Evolutionary conservation across 352 stramenopile genomes (phyloP).

Genomic region (Stramenopiles sp.): DNA sequence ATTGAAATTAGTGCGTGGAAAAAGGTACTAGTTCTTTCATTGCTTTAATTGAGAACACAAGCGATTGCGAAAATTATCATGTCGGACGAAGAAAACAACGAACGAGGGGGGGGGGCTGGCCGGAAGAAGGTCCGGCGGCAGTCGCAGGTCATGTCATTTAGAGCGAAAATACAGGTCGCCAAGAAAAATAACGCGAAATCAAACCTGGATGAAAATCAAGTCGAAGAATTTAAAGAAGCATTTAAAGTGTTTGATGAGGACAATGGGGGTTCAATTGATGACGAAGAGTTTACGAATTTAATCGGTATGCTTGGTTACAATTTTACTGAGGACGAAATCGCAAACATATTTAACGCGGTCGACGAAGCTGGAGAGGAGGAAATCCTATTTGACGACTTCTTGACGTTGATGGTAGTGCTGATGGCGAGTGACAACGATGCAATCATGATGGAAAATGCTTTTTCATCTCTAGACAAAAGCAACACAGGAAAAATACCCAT

Average conservation of each 20-base stretch:
- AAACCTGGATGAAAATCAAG: too few relatives aligned
- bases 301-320: constrained; percentile 1
- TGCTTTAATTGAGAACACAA: too few relatives aligned
- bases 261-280: not conserved
- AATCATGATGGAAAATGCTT: not conserved
- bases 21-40: too few relatives aligned
- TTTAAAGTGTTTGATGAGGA: constrained; percentile 9
- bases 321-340: not conserved
- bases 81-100: too few relatives aligned
- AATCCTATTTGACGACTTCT: not conserved
- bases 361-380: not conserved
- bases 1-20: too few relatives aligned
- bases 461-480: not conserved
- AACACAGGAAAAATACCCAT: not conserved
- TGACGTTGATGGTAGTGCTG: not conserved
- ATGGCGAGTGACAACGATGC: not conserved
- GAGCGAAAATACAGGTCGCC: too few relatives aligned
- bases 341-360: not conserved
- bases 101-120: too few relatives aligned
- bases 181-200: too few relatives aligned
- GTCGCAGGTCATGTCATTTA: too few relatives aligned
- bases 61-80: too few relatives aligned
- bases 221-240: not conserved
- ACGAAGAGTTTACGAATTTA: not conserved
- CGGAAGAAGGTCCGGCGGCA: too few relatives aligned